Evolutionary conservation across 495 filamentous ascomycete genomes (phyloP), one percentile per base, ranked within the genome.

Genomic region (Lasiosphaeria ovina): DNA sequence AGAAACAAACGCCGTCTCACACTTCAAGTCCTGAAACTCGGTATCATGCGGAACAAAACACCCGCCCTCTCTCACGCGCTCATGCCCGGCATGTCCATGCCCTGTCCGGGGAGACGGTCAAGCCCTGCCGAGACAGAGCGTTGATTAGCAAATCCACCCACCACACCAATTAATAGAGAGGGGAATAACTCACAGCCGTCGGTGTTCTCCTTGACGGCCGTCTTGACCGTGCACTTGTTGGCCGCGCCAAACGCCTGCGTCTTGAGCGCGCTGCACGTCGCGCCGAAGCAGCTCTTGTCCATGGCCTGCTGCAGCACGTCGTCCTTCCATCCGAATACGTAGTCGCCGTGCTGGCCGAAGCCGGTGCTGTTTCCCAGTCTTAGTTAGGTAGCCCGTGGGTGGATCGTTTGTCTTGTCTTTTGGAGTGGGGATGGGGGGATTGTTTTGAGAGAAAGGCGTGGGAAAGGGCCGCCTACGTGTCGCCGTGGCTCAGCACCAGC

Each of bases 241-340:
- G 74, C 74, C 14, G 61, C 69, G 42, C 58, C 54, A 58, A 76
- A 75, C 31, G 64, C 53, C 68, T 78, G 74, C 40, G 69, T 75
- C 32, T 59, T 69, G n/a, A 78, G 67, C 51, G 55, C 67, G 1
- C 57, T 62, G 67, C 76, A 78, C 35, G 62, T 67, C 7, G 75
- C 66, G 31, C 70, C 75, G 61, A 75, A 72, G 71, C 72, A 78
- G 49, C 66, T 54, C 49, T 72, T 76, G 63, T 81, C 79, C 79
- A 81, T 81, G 47, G 77, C 79, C n/a, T 68, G 68, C 68, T 81
- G 79, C 12, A 81, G 76, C 1, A 72, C 53, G 52, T 79, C 67
- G 40, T 69, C 79, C 64, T 80, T 70, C 79, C 79, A 81, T 36
- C 79, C 79, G 59, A 81, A 81, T 33, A 81, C 75, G 69, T 81